Percentiles rank a stretch among this genome's conserved stretches.
phyloP scores from a whole-genome alignment of 768 basidiomycete genomes.

The Phlebiopsis flavidoalba region DNA sequence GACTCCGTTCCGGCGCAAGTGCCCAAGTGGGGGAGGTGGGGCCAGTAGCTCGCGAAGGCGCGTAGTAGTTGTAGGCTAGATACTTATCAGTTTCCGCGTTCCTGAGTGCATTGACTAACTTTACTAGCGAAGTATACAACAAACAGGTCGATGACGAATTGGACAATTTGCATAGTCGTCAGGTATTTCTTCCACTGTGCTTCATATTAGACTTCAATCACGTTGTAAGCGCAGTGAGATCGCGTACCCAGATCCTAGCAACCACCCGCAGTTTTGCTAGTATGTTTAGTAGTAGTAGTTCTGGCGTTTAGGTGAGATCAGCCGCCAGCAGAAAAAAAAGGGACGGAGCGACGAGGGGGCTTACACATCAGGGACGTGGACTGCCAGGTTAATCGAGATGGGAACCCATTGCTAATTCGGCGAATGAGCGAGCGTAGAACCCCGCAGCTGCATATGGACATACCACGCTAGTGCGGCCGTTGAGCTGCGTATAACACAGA shows the following conservation, averaged over 20 bases:
- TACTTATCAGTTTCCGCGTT: background rate
- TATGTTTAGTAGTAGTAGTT: slow-evolving; percentile 99
- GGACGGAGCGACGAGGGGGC: slow-evolving; percentile 25
- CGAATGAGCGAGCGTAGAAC: background rate
- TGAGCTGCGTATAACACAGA: slow-evolving; percentile 90
- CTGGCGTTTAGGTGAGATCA: slow-evolving; percentile 33
- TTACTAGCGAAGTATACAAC: slow-evolving; percentile 94
- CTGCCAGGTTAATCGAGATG: slow-evolving; percentile 83
- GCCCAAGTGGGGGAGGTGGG: slow-evolving; percentile 59
- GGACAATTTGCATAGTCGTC: slow-evolving; percentile 93
- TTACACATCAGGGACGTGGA: slow-evolving; percentile 98
- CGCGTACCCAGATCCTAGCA: slow-evolving; percentile 89
- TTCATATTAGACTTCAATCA: background rate
- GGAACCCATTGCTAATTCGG: slow-evolving; percentile 87
- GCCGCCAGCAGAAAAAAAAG: background rate
- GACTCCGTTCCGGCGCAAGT: slow-evolving; percentile 87
- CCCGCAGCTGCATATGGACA: slow-evolving; percentile 27
- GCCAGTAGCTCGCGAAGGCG: slow-evolving; percentile 57
- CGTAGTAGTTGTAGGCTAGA: slow-evolving; percentile 78
- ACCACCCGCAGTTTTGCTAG: slow-evolving; percentile 95
- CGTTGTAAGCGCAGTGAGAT: background rate
- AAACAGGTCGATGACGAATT: slow-evolving; percentile 90
- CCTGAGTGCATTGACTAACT: slow-evolving; percentile 31
- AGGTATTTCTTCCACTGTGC: slow-evolving; percentile 97
- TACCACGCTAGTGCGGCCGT: slow-evolving; percentile 92